A percentile compares a stretch with the other conserved stretches of the same genome.
These are phyloP conservation scores for Rauvolfia tetraphylla DNA, from an alignment of 257 asterid genomes.

Conservation along the genomic window DNA sequence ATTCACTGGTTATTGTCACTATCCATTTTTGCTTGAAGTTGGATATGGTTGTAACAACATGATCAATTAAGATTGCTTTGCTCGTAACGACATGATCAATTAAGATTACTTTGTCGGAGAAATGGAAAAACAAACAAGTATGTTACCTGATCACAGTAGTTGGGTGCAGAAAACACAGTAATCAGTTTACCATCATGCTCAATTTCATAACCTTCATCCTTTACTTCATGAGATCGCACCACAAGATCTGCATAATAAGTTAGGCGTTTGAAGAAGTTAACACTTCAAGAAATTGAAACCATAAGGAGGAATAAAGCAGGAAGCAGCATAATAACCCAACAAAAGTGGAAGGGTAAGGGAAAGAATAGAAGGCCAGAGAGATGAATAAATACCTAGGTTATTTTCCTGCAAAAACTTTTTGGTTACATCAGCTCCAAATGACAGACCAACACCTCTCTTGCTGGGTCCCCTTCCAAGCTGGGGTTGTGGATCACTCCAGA, in stretches of 20 bases:
- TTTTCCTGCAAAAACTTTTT: conserved; percentile 89
- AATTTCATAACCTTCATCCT: conserved; percentile 96
- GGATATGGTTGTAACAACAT: background rate
- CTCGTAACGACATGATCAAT: too few species aligned
- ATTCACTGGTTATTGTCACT: background rate
- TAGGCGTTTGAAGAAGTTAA: background rate
- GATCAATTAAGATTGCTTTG: too few species aligned
- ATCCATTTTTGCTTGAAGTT: background rate
- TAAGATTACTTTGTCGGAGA: background rate
- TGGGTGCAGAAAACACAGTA: conserved; percentile 97
- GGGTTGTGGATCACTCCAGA: conserved; percentile 99
- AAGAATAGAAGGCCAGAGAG: background rate
- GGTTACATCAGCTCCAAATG: conserved; percentile 89
- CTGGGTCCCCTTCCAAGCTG: conserved; percentile 99
- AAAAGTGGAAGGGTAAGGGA: background rate
- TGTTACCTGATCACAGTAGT: conserved; percentile 95
- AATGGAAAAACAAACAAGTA: conserved; percentile 14
- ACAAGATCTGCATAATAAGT: conserved; percentile 60
- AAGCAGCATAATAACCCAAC: background rate
- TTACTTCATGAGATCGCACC: conserved; percentile 99
- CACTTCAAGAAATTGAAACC: background rate
- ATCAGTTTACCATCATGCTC: conserved; percentile 98
- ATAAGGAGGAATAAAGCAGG: background rate
- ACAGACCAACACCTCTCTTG: conserved; percentile 98
- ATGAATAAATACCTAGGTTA: conserved; percentile 54